phyloP scores from a whole-genome alignment of 306 rosid species.

The Quercus glauca region DNA sequence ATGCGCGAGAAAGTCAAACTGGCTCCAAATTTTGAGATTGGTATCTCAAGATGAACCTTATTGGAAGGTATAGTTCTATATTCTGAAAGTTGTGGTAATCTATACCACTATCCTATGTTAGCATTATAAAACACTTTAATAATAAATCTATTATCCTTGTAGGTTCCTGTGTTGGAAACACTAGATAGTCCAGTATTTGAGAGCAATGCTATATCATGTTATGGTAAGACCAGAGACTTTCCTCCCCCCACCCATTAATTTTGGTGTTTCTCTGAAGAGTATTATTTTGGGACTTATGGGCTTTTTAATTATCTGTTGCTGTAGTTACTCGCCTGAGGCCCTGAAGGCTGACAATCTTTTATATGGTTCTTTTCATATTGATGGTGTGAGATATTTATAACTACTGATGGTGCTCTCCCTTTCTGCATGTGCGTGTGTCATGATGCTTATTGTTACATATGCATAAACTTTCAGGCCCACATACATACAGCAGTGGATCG shows the following conservation, averaged over 20 bases:
- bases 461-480: constrained; percentile 47
- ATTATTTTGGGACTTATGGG: background rate
- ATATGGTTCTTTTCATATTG: constrained; percentile 59
- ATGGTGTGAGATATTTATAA: constrained; percentile 33
- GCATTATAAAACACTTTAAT: background rate
- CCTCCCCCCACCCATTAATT: background rate
- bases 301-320: constrained; percentile 5
- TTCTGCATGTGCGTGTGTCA: background rate
- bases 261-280: background rate
- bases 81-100: background rate
- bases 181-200: constrained; percentile 69
- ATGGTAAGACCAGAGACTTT: constrained; percentile 30
- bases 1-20: constrained; percentile 52
- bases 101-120: background rate
- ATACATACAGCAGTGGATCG: constrained; percentile 75
- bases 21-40: constrained; percentile 54
- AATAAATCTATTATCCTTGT: background rate
- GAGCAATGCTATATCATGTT: constrained; percentile 85
- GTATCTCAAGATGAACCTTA: constrained; percentile 77
- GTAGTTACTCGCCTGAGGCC: constrained; percentile 49
- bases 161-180: constrained; percentile 79
- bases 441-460: constrained; percentile 27
- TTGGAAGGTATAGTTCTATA: constrained; percentile 56
- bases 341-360: constrained; percentile 45
- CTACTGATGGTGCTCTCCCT: background rate